Evolutionary conservation across 306 rosid species (phyloP), one percentile per base, ranked within the genome.

Genomic region (Fagus sylvatica): DNA sequence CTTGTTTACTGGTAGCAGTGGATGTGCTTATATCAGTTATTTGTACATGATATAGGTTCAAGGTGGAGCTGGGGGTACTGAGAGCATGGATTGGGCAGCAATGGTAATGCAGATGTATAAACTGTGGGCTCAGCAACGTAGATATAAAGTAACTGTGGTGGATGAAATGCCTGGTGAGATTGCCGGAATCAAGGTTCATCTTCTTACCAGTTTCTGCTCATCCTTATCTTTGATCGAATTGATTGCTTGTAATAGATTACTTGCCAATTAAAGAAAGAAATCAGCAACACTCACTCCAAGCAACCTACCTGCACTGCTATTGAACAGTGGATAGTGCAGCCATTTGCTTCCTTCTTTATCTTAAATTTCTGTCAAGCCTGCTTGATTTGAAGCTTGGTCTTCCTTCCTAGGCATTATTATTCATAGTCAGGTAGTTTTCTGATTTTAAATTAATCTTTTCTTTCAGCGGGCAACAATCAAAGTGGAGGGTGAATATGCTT

Each of bases 51-150:
- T 71, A 39, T 79, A 95, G 99, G 97, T 95, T 71, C 99, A 95
- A 84, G 90, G 97, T 76, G 99, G 99, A 71, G 99, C 97, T 71
- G 99, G 99, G 72, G 99, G 99, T 64, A 95, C 97, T 42, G 99
- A 93, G 89, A 93, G 98, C 84, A 93, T 91, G 93, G 99, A 95
- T 84, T 95, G 99, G 99, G 98, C 98, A 72, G 83, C 97, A 39
- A 95, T 93, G 98, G 85, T 95, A 74, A 91, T 95, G 96, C 94
- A 89, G 89, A 95, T 95, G 98, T 95, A 95, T 71, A 91, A 89
- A 80, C 55, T 84, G 80, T 95, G 98, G 99, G 96, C 96, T 51
- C 93, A 88, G 73, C 82, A 71, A 16, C 90, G 54, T 57, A 88
- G 91, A 81, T 95, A 91, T 86, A 87, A 83, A 85, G 89, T 95